Evolutionary conservation across 2,329 filamentous ascomycete genomes (phyloP).

Genomic region (Cordyceps farinosa): DNA sequence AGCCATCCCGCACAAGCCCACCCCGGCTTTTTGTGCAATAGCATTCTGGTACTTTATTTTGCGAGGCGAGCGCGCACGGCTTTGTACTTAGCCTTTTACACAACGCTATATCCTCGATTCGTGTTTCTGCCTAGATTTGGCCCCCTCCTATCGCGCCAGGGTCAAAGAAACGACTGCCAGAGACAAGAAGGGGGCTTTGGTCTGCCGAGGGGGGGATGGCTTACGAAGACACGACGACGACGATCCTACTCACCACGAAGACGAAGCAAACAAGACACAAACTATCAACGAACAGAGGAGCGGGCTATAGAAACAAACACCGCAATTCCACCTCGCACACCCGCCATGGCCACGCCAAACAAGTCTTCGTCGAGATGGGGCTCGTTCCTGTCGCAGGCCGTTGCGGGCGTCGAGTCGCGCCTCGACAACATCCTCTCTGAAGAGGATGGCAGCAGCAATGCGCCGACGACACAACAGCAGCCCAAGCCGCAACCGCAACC

Average conservation of each 20-base stretch:
- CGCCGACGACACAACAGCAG: constrained; percentile 31
- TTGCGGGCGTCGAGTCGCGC: constrained; percentile 88
- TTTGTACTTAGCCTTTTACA: not conserved
- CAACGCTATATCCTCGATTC: not conserved
- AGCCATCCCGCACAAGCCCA: constrained; percentile 12
- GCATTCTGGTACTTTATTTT: not conserved
- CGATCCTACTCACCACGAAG: not conserved
- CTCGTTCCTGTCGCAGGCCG: constrained; percentile 80
- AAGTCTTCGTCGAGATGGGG: constrained; percentile 65
- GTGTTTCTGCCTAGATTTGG: not conserved
- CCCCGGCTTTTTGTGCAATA: not conserved
- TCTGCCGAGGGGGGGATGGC: constrained; percentile 6
- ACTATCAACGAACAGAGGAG: not conserved
- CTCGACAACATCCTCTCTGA: constrained; percentile 90
- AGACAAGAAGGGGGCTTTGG: not conserved
- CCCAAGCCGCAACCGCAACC: constrained; percentile 32
- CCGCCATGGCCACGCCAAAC: constrained; percentile 45
- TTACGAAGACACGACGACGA: constrained; percentile 2
- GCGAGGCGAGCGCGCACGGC: not conserved
- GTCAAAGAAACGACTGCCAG: not conserved
- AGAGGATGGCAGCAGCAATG: constrained; percentile 48
- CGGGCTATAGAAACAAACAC: not conserved
- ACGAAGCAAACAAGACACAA: not conserved
- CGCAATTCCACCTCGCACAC: not conserved
- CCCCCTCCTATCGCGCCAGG: not conserved